phyloP scores from a whole-genome alignment of 2,329 filamentous ascomycete species.

The Fusarium sororula region DNA sequence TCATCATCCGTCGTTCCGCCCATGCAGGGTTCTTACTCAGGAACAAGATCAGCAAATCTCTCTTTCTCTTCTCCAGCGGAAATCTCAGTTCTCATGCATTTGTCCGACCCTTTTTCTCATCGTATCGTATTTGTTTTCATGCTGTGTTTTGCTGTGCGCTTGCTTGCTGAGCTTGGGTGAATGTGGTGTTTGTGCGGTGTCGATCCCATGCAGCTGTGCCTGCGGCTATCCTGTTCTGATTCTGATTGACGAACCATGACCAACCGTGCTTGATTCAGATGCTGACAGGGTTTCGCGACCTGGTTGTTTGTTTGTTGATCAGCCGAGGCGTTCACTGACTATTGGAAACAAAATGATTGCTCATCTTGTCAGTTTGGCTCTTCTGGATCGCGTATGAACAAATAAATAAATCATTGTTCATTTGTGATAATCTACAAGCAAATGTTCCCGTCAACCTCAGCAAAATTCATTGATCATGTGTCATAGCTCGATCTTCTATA shows the following conservation, averaged over 20 bases:
- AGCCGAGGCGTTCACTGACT: background rate
- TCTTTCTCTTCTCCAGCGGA: background rate
- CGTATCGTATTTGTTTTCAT: conserved; percentile 16
- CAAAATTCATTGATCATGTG: background rate
- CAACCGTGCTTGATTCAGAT: conserved; percentile 19
- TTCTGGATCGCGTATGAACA: background rate
- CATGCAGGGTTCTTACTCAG: background rate
- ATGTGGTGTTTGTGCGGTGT: conserved; percentile 13
- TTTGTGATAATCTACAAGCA: background rate
- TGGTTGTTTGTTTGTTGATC: background rate
- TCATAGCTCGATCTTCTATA: background rate
- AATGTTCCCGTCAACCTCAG: background rate
- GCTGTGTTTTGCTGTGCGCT: background rate
- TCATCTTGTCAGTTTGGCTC: background rate
- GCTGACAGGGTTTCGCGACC: conserved; percentile 9
- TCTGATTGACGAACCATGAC: conserved; percentile 22
- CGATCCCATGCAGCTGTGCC: conserved; percentile 26
- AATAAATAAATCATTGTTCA: background rate
- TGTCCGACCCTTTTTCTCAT: background rate
- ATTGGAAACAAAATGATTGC: background rate
- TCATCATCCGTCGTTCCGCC: background rate
- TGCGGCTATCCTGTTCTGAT: conserved; percentile 9
- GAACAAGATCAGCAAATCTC: background rate
- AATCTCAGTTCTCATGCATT: conserved; percentile 11
- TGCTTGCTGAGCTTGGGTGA: background rate